These are phyloP conservation scores for Leishmania gerbilli DNA, from an alignment of 208 protist species.

Conservation along the genomic window DNA sequence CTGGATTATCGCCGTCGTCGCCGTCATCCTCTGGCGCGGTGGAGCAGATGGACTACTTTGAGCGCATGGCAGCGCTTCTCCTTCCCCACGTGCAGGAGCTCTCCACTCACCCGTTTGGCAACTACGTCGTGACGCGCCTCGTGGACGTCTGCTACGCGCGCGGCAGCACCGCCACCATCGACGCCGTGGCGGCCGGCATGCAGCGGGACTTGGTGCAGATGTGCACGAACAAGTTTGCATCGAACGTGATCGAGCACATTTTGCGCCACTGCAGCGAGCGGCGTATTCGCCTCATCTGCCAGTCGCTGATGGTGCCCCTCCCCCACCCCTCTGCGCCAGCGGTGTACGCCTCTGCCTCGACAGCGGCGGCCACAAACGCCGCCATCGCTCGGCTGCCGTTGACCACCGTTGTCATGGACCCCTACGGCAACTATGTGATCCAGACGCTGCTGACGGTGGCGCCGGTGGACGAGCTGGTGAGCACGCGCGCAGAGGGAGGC, in stretches of 20 bases:
- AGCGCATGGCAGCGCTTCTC: constrained; percentile 47
- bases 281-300: constrained; percentile 48
- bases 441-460: constrained; percentile 92
- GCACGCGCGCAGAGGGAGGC: constrained; percentile 7
- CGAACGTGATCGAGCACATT: constrained; percentile 97
- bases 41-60: constrained; percentile 31
- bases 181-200: constrained; percentile 43
- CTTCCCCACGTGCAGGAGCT: constrained; percentile 77
- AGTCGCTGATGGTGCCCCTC: constrained; percentile 33
- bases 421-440: constrained; percentile 98
- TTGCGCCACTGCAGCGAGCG: constrained; percentile 63
- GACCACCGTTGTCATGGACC: constrained; percentile 87
- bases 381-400: constrained; percentile 36
- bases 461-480: constrained; percentile 63
- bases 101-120: constrained; percentile 93
- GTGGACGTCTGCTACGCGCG: constrained; percentile 64
- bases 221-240: constrained; percentile 96
- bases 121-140: constrained; percentile 97
- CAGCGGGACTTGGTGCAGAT: constrained; percentile 46
- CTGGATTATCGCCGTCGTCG: constrained; percentile 10
- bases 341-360: not conserved
- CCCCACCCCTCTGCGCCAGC: not conserved
- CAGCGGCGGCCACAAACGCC: not conserved
- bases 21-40: not conserved
- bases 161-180: constrained; percentile 44